Conservation (phyloP, 108 stramenopile genomes). For the Discostella pseudostelligera region DNA sequence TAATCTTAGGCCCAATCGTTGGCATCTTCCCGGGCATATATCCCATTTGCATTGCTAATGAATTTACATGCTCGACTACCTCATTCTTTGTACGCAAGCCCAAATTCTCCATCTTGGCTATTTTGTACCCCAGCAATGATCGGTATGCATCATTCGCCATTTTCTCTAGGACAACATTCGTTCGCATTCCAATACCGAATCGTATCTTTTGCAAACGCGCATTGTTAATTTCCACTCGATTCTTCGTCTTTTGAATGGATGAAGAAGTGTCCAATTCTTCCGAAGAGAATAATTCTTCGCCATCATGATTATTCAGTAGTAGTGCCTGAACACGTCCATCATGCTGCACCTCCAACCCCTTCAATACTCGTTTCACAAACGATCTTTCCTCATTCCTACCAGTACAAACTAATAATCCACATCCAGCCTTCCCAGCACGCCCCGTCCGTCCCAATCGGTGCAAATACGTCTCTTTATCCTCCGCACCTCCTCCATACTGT, state of each 20-base stretch:
- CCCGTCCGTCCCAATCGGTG: slow-evolving; percentile 87
- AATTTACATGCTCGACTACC: slow-evolving; percentile 57
- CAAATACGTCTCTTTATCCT: slow-evolving; percentile 74
- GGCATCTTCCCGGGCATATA: slow-evolving; percentile 32
- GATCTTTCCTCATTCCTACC: slow-evolving; percentile 21
- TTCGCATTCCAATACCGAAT: slow-evolving; percentile 7
- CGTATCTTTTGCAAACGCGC: slow-evolving; percentile 42
- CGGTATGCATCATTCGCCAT: slow-evolving; percentile 38
- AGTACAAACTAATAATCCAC: slow-evolving; percentile 42
- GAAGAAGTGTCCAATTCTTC: slow-evolving; percentile 23
- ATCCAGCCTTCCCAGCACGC: slow-evolving; percentile 61
- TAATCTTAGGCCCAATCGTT: slow-evolving; percentile 13
- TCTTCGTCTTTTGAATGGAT: too few species aligned
- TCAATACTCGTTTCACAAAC: slow-evolving; percentile 30
- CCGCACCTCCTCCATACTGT: slow-evolving; percentile 72
- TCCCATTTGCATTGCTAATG: slow-evolving; percentile 47
- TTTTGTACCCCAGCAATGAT: slow-evolving; percentile 79
- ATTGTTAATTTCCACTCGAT: slow-evolving; percentile 31
- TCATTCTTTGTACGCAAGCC: slow-evolving; percentile 47
- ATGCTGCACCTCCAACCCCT: slow-evolving; percentile 34
- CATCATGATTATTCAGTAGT: slow-evolving; percentile 10
- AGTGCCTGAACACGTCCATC: slow-evolving; percentile 37
- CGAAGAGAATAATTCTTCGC: slow-evolving; percentile 20
- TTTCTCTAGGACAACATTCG: slow-evolving; percentile 16
- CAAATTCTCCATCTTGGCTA: slow-evolving; percentile 42